Evolutionary conservation across 1,284 basidiomycete genomes (phyloP), one percentile per base, ranked within the genome.

Genomic region (Crepidotus sp.): DNA sequence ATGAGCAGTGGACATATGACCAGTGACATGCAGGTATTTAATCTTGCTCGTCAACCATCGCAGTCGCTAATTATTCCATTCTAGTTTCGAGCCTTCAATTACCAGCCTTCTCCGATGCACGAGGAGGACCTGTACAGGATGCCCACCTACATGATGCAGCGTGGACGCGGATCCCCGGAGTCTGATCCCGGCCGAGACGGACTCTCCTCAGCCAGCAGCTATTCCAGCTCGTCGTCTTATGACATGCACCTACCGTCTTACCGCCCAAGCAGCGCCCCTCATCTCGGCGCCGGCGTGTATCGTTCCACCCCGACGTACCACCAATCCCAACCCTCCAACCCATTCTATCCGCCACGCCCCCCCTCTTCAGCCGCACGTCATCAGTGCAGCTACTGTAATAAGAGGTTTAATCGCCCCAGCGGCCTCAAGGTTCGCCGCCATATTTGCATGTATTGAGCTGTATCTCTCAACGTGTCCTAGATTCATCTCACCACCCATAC

Each of bases 401-500:
- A 76, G 55, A 61, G 67, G 27, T 76, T 76, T 57, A 75, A 70
- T 49, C 64, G 73, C 22, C 74, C 74, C 3, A 74, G 72, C 52
- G 74, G 73, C 54, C 59, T 75, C 49, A 74, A 67, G 66, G 71
- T 72, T 45, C 51, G 35, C 40, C 18, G 33, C 18, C 27, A 6
- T 25, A 19, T 38, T 32, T 18, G 18, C 21, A 27, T 39, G 39
- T 40, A 13, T 27, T 1, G 15, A 40, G 26, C 19, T 45, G n/a
- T n/a, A n/a, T 17, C 24, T 10, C 37, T 36, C 17, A 40, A 36
- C 34, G 24, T 35, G 14, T 41, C 51, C 24, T 40, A 74, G 71
- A 76, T 75, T 48, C 73, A 76, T 55, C 59, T 73, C 46, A 73
- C 75, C 51, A 74, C 70, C 27, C 74, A 76, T 57, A 76, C 73